Base-by-base conservation (phyloP, 83 land plant genomes). In the Larix sibirica region DNA sequence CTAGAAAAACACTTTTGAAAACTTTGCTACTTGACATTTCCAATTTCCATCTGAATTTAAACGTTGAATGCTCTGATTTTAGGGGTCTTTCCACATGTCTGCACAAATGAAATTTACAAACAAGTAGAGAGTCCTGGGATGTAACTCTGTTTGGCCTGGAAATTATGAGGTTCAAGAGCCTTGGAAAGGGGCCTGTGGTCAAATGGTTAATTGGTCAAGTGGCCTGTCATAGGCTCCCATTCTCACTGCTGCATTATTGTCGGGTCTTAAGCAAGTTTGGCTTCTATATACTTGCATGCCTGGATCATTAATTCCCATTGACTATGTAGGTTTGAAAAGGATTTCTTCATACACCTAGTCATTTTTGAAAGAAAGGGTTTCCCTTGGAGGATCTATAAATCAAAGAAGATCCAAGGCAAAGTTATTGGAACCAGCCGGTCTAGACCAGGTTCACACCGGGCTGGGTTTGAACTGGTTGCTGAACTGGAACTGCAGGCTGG, bases 311-410 rank as follows among this genome's bases (percentile, higher is more conserved):
- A 36, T 31, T 70, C 17, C 14, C 40, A 20, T 16, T 20, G 47
- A 70, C 40, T 3, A 28, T 70, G 75, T 70, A 31, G 20, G 33
- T 40, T 70, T 36, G 75, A 70, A 70, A 42, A 38, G 75, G 44
- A 44, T 36, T 69, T 38, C 36, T 66, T 13, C 31, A 66, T 66
- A 3, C 28, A 16, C 33, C 70, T 26, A 66, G 33, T 66, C 7
- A 7, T 38, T 36, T 69, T 14, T 69, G 74, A 69, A 69, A 36
- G 74, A 69, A 69, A 69, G 74, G 21, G 17, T 69, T 69, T 17
- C 47, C 20, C 20, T 69, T 36, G 0, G 18, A 69, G 73, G 38
- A 36, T 69, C 7, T 14, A 31, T 4, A 33, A 33, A 28, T 28
- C 6, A 36, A 36, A 33, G 73, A 33, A 69, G 16, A 40, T 69